Base-by-base conservation (phyloP, 2,329 filamentous ascomycete genomes). In the Daldinia sp. region DNA sequence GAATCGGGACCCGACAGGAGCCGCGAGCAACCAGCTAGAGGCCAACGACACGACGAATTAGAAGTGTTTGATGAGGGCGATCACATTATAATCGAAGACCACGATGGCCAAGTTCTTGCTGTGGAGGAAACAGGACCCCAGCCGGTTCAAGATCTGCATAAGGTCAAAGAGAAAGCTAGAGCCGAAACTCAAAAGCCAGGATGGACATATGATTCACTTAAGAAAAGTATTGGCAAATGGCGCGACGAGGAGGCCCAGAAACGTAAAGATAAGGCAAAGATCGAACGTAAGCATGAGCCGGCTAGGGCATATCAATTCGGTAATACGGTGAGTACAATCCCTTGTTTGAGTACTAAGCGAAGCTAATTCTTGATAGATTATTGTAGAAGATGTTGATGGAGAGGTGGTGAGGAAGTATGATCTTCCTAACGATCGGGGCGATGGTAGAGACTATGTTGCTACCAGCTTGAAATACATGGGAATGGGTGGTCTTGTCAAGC, bases 401-500 rank as follows among this genome's bases (percentile, higher is more conserved):
- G 92, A 96, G 74, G 92, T 96, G 29, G 85, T 96, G 74, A 94
- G 94, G 79, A 88, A 91, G 58, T 94, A 93, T 73, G 89, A 94
- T 66, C 84, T 94, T 25, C 89, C 90, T 0, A 79, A 83, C 0
- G 77, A 85, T 23, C 86, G 83, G 65, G 64, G 69, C 0, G 79
- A 81, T 10, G 73, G 73, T 13, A 79, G 77, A 60, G 77, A 81
- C 10, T 74, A 76, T 15, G 75, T 84, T 27, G 76, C 77, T 15
- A 77, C 81, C 21, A 77, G 83, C 57, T 77, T 85, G 32, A 85
- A 85, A 70, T 83, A 84, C 60, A 82, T 86, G 73, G 83, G 84
- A 50, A 82, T 86, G 67, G 79, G 81, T 23, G 77, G 79, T 7
- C 73, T 81, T 10, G 72, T 76, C 10, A 82, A 81, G 62, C 75